Evolutionary conservation across 192 early-diverging fungal species (phyloP).

Genomic region (Dissophora globulifera): DNA sequence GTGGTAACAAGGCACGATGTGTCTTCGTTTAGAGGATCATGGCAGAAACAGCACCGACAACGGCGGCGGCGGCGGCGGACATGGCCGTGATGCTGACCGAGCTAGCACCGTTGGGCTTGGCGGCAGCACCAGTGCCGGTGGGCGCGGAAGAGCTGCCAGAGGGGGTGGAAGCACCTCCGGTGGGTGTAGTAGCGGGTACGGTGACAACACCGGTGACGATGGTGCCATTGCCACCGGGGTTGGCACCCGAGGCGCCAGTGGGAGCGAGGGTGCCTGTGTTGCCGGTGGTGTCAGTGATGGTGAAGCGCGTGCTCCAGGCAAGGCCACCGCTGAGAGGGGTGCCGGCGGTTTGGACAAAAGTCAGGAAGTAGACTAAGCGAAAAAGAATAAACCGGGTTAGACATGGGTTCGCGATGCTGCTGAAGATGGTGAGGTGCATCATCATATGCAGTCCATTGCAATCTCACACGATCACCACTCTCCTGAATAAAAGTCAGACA

Average conservation of each 20-base stretch:
- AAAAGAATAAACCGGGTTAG: not conserved
- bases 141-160: constrained; percentile 2
- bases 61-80: constrained; percentile 14
- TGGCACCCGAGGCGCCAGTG: constrained; percentile 3
- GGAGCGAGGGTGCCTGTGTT: constrained; percentile 27
- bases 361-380: constrained; percentile 44
- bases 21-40: constrained; percentile 21
- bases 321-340: not conserved
- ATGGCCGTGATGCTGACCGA: constrained; percentile 20
- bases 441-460: not conserved
- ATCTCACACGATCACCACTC: no score
- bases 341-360: constrained; percentile 5
- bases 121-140: constrained; percentile 7
- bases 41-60: constrained; percentile 30
- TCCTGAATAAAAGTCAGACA: no score
- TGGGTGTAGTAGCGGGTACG: not conserved
- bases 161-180: not conserved
- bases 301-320: constrained; percentile 49
- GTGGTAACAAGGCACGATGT: no score
- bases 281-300: constrained; percentile 31
- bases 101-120: constrained; percentile 2
- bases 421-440: not conserved
- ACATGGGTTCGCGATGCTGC: not conserved
- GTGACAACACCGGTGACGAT: constrained; percentile 8
- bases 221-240: constrained; percentile 39